Base-by-base conservation (phyloP, 495 filamentous ascomycete species). In the Aspergillus diversus region DNA sequence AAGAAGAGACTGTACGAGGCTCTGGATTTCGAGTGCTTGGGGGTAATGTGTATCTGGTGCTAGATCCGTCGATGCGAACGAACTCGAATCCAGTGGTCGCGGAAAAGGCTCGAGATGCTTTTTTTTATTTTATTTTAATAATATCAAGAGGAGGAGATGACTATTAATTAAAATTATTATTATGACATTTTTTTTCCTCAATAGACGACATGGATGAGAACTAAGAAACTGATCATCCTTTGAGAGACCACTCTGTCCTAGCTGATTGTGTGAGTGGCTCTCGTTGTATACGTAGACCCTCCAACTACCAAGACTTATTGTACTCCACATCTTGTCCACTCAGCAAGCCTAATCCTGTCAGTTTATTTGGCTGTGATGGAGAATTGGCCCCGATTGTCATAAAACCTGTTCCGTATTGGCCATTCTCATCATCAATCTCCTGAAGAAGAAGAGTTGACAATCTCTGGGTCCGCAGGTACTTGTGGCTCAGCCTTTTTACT, bases 301-400 rank as follows among this genome's bases (percentile, higher is more conserved):
- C 61, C 32, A 35, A 35, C 51, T 57, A 66, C 51, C 63, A 66
- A 63, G 55, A 66, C 55, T 50, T 31, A n/a, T 15, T 27, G 11
- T 59, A 52, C 59, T 66, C 64, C 64, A 66, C 64, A 53, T 39
- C 51, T 34, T 63, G 64, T 63, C 59, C 59, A 66, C 48, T 57
- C 54, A 32, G 17, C 59, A 17, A 53, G 34, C 33, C 51, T 37
- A 17, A 33, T 49, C 12, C 34, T 32, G 15, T 42, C 54, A 17
- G 33, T 43, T 35, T 8, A 52, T 63, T 57, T 51, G 61, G 51
- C 51, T 61, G 39, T 12, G 33, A 61, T 32, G 27, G 59, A 39
- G 51, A 42, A 49, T 54, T 33, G 51, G 27, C 51, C 51, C 47
- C 37, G 48, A 60, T 53, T 31, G 33, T 43, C 58, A 32, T 27